phyloP scores from a whole-genome alignment of 768 basidiomycete species.

The Mycena leptocephala region DNA sequence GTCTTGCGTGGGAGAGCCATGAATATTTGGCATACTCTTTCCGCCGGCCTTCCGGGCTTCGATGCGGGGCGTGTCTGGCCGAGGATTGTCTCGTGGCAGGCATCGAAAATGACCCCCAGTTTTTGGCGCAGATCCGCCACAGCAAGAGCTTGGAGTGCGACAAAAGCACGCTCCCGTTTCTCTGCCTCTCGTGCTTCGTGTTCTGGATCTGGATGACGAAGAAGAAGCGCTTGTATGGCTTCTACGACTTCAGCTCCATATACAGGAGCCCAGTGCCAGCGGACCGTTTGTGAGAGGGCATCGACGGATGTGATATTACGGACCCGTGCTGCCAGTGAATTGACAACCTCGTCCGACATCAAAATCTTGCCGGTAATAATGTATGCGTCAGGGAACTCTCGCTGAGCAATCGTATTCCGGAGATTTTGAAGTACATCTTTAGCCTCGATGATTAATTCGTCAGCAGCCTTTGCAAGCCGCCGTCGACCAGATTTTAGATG shows the following conservation, averaged over 20 bases:
- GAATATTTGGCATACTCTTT: conserved; percentile 17
- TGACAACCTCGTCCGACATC: conserved; percentile 11
- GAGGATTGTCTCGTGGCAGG: background rate
- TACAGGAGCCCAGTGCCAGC: conserved; percentile 11
- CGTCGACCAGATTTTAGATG: background rate
- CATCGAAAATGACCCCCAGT: background rate
- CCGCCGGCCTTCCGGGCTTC: background rate
- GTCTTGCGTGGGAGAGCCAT: background rate
- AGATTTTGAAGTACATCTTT: background rate
- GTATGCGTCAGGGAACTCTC: background rate
- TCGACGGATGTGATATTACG: conserved; percentile 13
- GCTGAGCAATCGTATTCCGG: background rate
- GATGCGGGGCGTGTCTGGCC: background rate
- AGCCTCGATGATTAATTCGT: background rate
- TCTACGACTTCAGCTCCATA: conserved; percentile 19
- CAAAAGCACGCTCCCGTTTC: background rate
- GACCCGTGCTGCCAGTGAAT: background rate
- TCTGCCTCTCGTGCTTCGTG: background rate
- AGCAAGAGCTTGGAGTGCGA: background rate
- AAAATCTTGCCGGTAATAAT: conserved; percentile 18
- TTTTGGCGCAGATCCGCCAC: background rate
- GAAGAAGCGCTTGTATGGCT: background rate
- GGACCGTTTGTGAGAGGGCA: conserved; percentile 1
- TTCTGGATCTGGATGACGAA: conserved; percentile 6
- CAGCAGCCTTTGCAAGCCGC: background rate